These are phyloP conservation scores for Kodamaea lidongshanica DNA, from an alignment of 805 yeast genomes.

Conservation along the genomic window DNA sequence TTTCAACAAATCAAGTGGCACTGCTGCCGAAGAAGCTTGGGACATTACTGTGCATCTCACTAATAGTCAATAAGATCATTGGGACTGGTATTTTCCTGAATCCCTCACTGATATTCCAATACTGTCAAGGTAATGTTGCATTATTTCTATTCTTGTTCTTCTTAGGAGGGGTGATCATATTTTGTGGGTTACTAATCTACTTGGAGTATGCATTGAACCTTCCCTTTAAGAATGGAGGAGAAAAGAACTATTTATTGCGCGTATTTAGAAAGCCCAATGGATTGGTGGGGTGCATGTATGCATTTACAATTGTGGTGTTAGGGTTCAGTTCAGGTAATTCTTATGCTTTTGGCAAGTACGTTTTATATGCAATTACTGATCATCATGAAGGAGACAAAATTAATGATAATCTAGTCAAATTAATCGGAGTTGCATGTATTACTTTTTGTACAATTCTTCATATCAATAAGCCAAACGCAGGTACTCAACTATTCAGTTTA, in stretches of 20 bases:
- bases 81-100: conserved; percentile 41
- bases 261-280: conserved; percentile 30
- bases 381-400: conserved; percentile 20
- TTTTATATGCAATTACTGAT: conserved; percentile 33
- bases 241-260: conserved; percentile 34
- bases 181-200: conserved; percentile 36
- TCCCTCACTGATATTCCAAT: conserved; percentile 36
- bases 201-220: conserved; percentile 35
- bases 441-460: conserved; percentile 45
- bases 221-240: conserved; percentile 40
- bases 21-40: conserved; percentile 14
- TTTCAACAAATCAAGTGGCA: neutral
- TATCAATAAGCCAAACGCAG: conserved; percentile 41
- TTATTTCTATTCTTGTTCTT: conserved; percentile 29
- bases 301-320: conserved; percentile 49
- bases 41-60: conserved; percentile 31
- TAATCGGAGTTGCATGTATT: conserved; percentile 45
- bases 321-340: conserved; percentile 61
- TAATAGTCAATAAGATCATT: conserved; percentile 38
- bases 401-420: conserved; percentile 28
- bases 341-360: conserved; percentile 59
- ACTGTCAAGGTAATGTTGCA: conserved; percentile 33
- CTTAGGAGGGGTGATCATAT: conserved; percentile 32
- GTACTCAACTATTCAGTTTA: conserved; percentile 46
- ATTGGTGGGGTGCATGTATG: conserved; percentile 34